Conservation (phyloP, 192 early-diverging fungal genomes). For the Gonapodya prolifera region DNA sequence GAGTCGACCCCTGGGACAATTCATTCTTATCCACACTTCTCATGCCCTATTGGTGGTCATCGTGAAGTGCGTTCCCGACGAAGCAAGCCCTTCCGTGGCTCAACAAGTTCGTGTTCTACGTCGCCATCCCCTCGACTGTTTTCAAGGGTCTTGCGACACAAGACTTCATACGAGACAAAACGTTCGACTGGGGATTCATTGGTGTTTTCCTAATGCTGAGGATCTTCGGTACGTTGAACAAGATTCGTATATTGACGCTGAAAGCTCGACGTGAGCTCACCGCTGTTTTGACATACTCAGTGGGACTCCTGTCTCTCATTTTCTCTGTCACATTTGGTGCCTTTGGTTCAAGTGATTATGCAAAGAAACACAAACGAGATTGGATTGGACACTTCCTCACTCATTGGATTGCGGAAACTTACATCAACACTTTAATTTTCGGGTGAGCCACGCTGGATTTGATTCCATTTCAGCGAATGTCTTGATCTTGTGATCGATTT, state of each 20-base stretch:
- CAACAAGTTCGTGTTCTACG: background rate
- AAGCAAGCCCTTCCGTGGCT: background rate
- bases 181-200: background rate
- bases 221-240: background rate
- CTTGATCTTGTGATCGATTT: too few relatives aligned
- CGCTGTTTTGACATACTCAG: background rate
- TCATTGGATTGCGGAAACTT: background rate
- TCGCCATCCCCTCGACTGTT: background rate
- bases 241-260: background rate
- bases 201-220: background rate
- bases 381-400: background rate
- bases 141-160: background rate
- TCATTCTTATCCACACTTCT: too few relatives aligned
- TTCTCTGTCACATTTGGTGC: background rate
- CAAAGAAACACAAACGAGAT: background rate
- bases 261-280: background rate
- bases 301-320: background rate
- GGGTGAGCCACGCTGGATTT: too few relatives aligned
- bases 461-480: too few relatives aligned
- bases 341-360: background rate
- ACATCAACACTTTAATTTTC: background rate
- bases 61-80: background rate
- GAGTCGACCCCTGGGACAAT: too few relatives aligned
- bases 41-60: too few relatives aligned
- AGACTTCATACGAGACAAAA: background rate